Base-by-base conservation (phyloP, 768 basidiomycete species). In the Termitomyces titanicus region DNA sequence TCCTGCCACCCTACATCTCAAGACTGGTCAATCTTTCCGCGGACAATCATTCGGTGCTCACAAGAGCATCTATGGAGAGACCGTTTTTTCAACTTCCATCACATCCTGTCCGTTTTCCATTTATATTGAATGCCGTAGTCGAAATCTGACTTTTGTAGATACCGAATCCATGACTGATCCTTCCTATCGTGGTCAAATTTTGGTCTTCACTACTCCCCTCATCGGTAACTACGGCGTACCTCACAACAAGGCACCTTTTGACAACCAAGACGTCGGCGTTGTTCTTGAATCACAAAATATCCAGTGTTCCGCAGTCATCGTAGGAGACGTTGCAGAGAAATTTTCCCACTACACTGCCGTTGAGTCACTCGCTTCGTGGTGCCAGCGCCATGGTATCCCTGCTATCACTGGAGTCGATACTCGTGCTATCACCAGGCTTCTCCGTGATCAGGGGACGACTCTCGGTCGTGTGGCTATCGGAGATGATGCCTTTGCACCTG, bases 151-250 rank as follows among this genome's bases (percentile, higher is more conserved):
- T 56, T 18, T 25, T 38, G n/a, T 66, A 96, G 94, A 99, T 70
- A 98, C 96, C 45, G 97, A 99, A 74, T 97, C 94, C 8, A 98
- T 99, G 97, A 99, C 97, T 35, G 97, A 99, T 70, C 97, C 97
- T 7, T 98, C 97, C 8, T 98, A 99, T 72, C 90, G 93, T 33
- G 89, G 93, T 48, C 97, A 99, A 72, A 96, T 99, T 66, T 83
- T 99, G 60, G 97, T 99, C 54, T 99, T 99, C 76, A 99, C 97
- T 42, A 89, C 95, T 0, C 97, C 97, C 10, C 84, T 99, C 72
- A 97, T 99, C 61, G 97, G 97, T 38, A 99, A 99, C 72, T 99
- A 99, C 66, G 97, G 97, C 51, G 94, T 99, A 9, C 97, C 97
- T 6, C 64, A 67, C 33, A 98, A 99, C 71, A 77, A 75, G 15